Evolutionary conservation across 352 stramenopile genomes (phyloP).

Genomic region (Phytophthora brassicae): DNA sequence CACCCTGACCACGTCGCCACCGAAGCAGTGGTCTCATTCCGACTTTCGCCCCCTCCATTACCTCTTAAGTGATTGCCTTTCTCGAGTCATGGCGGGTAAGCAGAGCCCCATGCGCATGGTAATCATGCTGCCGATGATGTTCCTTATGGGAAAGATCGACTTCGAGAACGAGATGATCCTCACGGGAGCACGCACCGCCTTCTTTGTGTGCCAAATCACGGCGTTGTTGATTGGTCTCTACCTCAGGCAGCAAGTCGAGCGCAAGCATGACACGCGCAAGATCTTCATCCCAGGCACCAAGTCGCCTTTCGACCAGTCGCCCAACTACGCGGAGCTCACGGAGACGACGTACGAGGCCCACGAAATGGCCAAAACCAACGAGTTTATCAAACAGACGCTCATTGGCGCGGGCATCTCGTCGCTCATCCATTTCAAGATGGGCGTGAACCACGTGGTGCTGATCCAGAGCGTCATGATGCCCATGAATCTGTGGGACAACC

Average conservation of each 20-base stretch:
- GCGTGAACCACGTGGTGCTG: constrained; percentile 86
- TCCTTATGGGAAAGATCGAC: constrained; percentile 86
- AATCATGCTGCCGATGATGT: constrained; percentile 84
- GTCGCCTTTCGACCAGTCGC: constrained; percentile 78
- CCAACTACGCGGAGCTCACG: constrained; percentile 77
- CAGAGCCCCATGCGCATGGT: constrained; percentile 83
- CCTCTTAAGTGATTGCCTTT: neutral
- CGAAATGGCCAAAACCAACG: constrained; percentile 69
- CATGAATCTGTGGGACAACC: constrained; percentile 84
- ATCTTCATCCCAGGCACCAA: constrained; percentile 73
- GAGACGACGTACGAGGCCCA: constrained; percentile 79
- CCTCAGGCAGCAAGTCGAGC: constrained; percentile 73
- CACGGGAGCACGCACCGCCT: constrained; percentile 61
- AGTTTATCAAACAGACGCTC: constrained; percentile 84
- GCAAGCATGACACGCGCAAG: constrained; percentile 78
- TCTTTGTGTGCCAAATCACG: constrained; percentile 59
- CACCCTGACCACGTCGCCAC: neutral
- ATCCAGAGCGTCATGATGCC: constrained; percentile 87
- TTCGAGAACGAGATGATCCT: constrained; percentile 77
- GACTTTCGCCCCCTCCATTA: neutral
- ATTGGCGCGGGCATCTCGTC: constrained; percentile 77
- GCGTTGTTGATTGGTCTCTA: constrained; percentile 69
- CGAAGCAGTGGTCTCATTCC: constrained; percentile 3
- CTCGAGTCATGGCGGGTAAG: constrained; percentile 42
- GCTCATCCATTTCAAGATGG: constrained; percentile 86